Conservation (phyloP, 345 rosid genomes). For the Citrus mangshanensis region DNA sequence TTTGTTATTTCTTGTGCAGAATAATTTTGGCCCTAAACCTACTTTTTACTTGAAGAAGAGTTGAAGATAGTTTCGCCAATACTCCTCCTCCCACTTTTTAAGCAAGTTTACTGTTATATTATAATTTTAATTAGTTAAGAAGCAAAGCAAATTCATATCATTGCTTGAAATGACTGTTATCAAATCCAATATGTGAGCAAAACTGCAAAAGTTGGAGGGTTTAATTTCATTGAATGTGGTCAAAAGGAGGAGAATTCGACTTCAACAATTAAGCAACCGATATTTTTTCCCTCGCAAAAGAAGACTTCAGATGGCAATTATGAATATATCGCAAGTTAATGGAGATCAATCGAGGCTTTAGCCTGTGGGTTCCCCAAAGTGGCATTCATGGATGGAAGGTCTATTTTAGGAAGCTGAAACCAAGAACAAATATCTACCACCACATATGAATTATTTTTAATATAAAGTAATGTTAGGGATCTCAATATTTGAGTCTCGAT, state of each 20-base stretch:
- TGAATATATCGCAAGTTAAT: no score
- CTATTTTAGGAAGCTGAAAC: neutral
- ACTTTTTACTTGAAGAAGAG: neutral
- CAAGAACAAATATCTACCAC: no score
- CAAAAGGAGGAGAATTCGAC: neutral
- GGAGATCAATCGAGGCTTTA: no score
- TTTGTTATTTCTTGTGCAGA: neutral
- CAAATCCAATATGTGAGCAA: neutral
- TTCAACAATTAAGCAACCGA: neutral
- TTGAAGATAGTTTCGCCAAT: neutral
- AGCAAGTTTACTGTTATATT: neutral
- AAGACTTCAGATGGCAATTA: neutral
- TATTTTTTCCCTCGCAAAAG: neutral
- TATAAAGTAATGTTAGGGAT: no score
- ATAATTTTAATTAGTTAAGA: neutral
- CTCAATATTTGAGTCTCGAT: no score
- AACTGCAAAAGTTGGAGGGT: no score
- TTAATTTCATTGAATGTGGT: neutral
- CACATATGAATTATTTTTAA: no score
- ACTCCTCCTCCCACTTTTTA: neutral
- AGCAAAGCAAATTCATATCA: neutral
- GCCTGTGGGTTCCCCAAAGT: neutral
- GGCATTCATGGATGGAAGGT: neutral
- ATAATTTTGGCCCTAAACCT: neutral
- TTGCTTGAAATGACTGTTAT: neutral